Evolutionary conservation across 495 filamentous ascomycete genomes (phyloP).

Genomic region (Lichenothelia convexa): DNA sequence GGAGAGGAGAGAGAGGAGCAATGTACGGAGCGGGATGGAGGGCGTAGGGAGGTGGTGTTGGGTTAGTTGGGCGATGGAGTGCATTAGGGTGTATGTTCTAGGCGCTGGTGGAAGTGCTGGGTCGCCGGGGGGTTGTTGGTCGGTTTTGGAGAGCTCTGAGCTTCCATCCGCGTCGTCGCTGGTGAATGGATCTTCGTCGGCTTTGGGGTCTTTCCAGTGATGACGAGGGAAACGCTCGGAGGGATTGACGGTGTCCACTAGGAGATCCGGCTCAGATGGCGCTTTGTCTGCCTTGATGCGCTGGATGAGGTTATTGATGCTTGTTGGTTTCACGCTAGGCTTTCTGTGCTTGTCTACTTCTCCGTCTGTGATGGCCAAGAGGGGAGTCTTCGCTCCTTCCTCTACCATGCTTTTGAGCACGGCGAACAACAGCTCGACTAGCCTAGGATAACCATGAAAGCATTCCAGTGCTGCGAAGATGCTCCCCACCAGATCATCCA

Average conservation of each 20-base stretch:
- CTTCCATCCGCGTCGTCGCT: conserved; percentile 5
- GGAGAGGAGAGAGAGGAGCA: conserved; percentile 51
- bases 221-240: conserved; percentile 2
- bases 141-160: conserved; percentile 1
- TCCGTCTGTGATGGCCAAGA: conserved; percentile 31
- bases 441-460: conserved; percentile 78
- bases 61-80: conserved; percentile 23
- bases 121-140: conserved; percentile 39
- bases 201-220: conserved; percentile 8
- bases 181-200: conserved; percentile 2
- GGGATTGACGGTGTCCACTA: not conserved
- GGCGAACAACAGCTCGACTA: conserved; percentile 71
- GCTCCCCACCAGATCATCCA: conserved; percentile 77
- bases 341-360: conserved; percentile 9
- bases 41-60: conserved; percentile 68
- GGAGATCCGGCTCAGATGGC: not conserved
- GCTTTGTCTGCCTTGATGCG: not conserved
- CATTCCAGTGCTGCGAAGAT: conserved; percentile 82
- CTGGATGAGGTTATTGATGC: not conserved
- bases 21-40: conserved; percentile 56
- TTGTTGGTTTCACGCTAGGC: not conserved
- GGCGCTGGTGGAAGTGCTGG: conserved; percentile 20
- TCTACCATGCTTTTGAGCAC: conserved; percentile 67
- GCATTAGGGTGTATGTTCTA: conserved; percentile 20
- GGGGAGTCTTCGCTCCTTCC: conserved; percentile 50